Percentiles rank a stretch among this genome's conserved stretches.
Evolutionary conservation across 305 asterid genomes (phyloP).

Genomic region (Plantago rigida): DNA sequence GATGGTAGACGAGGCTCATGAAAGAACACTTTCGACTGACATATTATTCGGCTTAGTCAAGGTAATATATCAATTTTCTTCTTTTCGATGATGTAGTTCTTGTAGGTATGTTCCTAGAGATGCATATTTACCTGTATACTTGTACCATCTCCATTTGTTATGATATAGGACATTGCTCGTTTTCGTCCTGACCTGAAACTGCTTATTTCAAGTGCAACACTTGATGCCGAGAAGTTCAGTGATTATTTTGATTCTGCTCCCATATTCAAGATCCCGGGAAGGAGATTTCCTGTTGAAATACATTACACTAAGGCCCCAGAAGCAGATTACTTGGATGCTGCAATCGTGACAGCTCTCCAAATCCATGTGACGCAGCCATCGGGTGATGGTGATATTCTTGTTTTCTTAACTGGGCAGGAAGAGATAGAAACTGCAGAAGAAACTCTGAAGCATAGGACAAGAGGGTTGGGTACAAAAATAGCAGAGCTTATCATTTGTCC

Average conservation of each 20-base stretch:
- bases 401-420: slow-evolving; percentile 89
- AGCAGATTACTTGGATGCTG: slow-evolving; percentile 91
- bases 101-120: too few relatives aligned
- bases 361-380: slow-evolving; percentile 87
- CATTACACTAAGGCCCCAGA: slow-evolving; percentile 83
- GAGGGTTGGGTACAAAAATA: slow-evolving; percentile 82
- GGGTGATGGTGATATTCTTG: slow-evolving; percentile 86
- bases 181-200: slow-evolving; percentile 81
- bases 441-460: slow-evolving; percentile 68
- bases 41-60: slow-evolving; percentile 90
- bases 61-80: slow-evolving; percentile 8
- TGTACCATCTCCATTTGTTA: too few relatives aligned
- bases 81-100: too few relatives aligned
- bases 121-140: too few relatives aligned
- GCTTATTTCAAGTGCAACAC: slow-evolving; percentile 89
- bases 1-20: slow-evolving; percentile 98
- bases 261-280: slow-evolving; percentile 82
- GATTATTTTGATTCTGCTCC: slow-evolving; percentile 93
- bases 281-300: slow-evolving; percentile 87
- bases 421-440: slow-evolving; percentile 89
- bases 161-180: slow-evolving; percentile 48
- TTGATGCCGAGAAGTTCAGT: slow-evolving; percentile 89
- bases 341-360: slow-evolving; percentile 84
- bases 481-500: slow-evolving; percentile 90
- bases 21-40: slow-evolving; percentile 83